Evolutionary conservation across 495 filamentous ascomycete species (phyloP), one percentile per base, ranked within the genome.

Genomic region (Lasiosphaeria ovina): DNA sequence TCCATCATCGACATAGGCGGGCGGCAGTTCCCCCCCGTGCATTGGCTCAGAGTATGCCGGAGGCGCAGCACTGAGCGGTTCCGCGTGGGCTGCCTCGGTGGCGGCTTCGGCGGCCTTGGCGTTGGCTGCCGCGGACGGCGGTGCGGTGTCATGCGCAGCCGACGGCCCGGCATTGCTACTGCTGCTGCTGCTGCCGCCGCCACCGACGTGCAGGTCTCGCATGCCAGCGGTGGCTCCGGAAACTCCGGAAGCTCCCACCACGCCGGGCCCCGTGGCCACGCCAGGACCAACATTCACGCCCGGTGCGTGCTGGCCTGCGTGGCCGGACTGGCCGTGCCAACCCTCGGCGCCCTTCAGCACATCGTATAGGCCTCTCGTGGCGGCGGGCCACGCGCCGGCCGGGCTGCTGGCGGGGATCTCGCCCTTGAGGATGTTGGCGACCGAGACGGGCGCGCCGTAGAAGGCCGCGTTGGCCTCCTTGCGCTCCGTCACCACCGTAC

Each of bases 391-490:
- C 60, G 58, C 56, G 3, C 58, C 56, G 70, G 74, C 35, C 10
- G 63, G 58, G 14, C 56, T 53, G 4, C 57, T 34, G 4, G 64
- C 33, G 2, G 69, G 61, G 0, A 83, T 84, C 61, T 90, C 86
- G 34, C 89, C 89, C 3, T 79, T 77, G 6, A 94, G 69, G 55
- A 94, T 92, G 49, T 89, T 83, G 8, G 66, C 71, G 7, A 88
- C 87, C 0, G 81, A 74, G 36, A 92, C 77, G 6, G 78, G 76
- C 59, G 85, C 77, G 33, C 85, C 83, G 66, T 91, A 94, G 65
- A 92, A 93, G 3, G 79, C 76, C 54, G 88, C 87, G 68, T 94
- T 94, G 71, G 91, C 90, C 57, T 90, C 87, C n/a, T 83, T 87
- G 11, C 90, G 81, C 73, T 91, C 88, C 52, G 91, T 85, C 59